A percentile compares a stretch with the other conserved stretches of the same genome.
Evolutionary conservation across 2,329 filamentous ascomycete species (phyloP).

Genomic region (Aspergillus terreus): DNA sequence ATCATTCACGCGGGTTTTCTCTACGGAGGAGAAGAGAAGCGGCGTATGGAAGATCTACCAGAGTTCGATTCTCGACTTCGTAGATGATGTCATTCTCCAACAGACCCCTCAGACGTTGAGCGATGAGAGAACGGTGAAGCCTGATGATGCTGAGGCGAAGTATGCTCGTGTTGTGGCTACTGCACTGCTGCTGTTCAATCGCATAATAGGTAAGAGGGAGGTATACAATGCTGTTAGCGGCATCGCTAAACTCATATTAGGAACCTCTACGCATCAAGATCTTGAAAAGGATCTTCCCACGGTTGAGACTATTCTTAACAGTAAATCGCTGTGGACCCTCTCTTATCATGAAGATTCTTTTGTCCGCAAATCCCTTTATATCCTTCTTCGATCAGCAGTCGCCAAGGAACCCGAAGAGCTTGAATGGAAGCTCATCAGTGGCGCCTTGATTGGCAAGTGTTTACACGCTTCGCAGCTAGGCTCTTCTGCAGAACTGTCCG

Average conservation of each 20-base stretch:
- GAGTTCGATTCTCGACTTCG: constrained; percentile 74
- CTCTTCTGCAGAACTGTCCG: constrained; percentile 69
- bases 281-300: constrained; percentile 57
- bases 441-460: constrained; percentile 69
- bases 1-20: constrained; percentile 71
- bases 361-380: constrained; percentile 57
- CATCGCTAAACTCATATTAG: constrained; percentile 16
- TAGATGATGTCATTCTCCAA: constrained; percentile 68
- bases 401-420: constrained; percentile 44
- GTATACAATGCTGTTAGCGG: not conserved
- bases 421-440: constrained; percentile 65
- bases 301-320: constrained; percentile 65
- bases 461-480: constrained; percentile 69
- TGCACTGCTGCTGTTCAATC: constrained; percentile 53
- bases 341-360: constrained; percentile 54
- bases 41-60: constrained; percentile 81
- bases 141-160: constrained; percentile 81
- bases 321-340: constrained; percentile 60
- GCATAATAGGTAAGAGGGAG: constrained; percentile 44
- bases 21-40: constrained; percentile 71
- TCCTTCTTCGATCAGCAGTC: constrained; percentile 50
- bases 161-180: constrained; percentile 73
- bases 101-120: constrained; percentile 81
- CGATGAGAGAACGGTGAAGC: constrained; percentile 78
- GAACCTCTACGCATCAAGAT: constrained; percentile 43